Percentiles rank a stretch among this genome's conserved stretches.
Evolutionary conservation across 1,139 yeast genomes (phyloP).

Genomic region (Kodamaea arcana): DNA sequence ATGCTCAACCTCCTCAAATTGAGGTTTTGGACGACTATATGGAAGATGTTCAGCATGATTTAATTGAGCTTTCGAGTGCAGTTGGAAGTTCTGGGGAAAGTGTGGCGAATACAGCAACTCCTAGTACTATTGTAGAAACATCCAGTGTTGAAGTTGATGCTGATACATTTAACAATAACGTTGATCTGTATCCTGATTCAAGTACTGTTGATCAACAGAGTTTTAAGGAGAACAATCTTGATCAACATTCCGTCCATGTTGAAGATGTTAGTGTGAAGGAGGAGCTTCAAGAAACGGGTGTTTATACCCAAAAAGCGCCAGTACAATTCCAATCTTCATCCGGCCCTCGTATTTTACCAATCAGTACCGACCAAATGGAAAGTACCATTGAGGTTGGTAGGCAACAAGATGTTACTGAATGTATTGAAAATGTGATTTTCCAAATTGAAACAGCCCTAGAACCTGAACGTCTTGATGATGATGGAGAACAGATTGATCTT

Average conservation of each 20-base stretch:
- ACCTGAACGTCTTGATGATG: constrained; percentile 61
- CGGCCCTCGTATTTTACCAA: constrained; percentile 28
- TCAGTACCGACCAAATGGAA: constrained; percentile 62
- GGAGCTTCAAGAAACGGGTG: neutral
- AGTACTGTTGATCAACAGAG: neutral
- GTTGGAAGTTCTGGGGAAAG: constrained; percentile 9
- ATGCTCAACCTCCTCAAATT: constrained; percentile 10
- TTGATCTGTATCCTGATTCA: constrained; percentile 3
- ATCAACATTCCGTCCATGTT: neutral
- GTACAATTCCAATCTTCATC: neutral
- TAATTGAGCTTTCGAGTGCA: constrained; percentile 8
- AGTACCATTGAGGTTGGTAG: constrained; percentile 77
- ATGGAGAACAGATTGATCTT: constrained; percentile 78
- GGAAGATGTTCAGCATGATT: constrained; percentile 4
- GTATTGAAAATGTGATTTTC: constrained; percentile 90
- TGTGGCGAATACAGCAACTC: constrained; percentile 12
- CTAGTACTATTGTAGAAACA: constrained; percentile 10
- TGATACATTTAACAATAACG: neutral
- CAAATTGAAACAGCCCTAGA: constrained; percentile 88
- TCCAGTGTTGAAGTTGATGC: constrained; percentile 9
- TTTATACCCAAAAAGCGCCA: neutral
- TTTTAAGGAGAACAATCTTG: neutral
- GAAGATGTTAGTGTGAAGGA: neutral
- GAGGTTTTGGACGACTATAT: neutral
- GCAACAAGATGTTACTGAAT: constrained; percentile 97